Percentiles rank a stretch among this genome's conserved stretches.
phyloP scores from a whole-genome alignment of 2,329 filamentous ascomycete species.

The Orbilia ellipsospora region DNA sequence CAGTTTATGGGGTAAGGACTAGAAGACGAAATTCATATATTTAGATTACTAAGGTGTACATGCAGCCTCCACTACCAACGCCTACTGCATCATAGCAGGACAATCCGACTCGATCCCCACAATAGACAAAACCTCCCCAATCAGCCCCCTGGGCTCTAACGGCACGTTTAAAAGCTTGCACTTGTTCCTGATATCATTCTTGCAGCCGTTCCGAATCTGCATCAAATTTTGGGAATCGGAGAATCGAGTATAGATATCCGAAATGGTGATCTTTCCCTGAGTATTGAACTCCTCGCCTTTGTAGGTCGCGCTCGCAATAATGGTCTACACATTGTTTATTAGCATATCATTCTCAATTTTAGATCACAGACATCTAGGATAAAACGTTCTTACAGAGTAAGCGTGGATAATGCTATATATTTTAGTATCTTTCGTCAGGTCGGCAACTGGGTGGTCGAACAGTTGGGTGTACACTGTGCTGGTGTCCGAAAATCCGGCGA shows the following conservation, averaged over 20 bases:
- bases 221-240: slow-evolving; percentile 5
- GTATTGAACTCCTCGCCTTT: slow-evolving; percentile 18
- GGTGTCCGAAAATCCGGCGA: slow-evolving; percentile 1
- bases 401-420: background rate
- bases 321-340: background rate
- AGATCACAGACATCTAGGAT: background rate
- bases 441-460: background rate
- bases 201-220: too few species aligned
- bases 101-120: background rate
- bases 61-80: too few species aligned
- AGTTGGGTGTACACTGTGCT: background rate
- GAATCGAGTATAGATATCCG: slow-evolving; percentile 1
- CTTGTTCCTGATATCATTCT: background rate
- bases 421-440: background rate
- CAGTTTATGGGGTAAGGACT: too few species aligned
- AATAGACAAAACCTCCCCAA: background rate
- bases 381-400: background rate
- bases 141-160: background rate
- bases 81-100: background rate
- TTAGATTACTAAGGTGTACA: too few species aligned
- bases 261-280: background rate
- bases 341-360: background rate
- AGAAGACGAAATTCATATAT: too few species aligned
- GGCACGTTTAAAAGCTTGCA: background rate
- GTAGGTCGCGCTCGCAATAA: background rate